Evolutionary conservation across 2,329 filamentous ascomycete species (phyloP).

Genomic region (Chrysosphaeria jannelii): DNA sequence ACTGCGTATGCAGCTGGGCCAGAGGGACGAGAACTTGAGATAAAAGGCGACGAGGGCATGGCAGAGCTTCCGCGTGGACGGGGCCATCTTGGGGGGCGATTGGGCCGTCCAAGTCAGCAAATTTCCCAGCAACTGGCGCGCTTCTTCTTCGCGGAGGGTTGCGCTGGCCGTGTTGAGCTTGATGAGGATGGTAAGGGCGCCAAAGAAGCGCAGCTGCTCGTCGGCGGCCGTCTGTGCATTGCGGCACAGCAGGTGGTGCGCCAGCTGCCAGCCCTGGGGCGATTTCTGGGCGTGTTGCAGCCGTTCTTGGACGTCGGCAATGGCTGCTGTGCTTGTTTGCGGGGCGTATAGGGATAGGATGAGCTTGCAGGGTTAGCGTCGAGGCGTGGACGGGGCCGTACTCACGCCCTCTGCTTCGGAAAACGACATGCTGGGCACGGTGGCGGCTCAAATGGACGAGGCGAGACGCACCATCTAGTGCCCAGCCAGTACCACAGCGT

Average conservation of each 20-base stretch:
- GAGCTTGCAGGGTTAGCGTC: slow-evolving; percentile 8
- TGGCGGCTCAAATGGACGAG: too few relatives aligned
- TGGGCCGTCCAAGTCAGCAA: slow-evolving; percentile 31
- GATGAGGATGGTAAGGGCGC: slow-evolving; percentile 70
- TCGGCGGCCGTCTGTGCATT: slow-evolving; percentile 19
- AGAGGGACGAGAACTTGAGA: slow-evolving; percentile 34
- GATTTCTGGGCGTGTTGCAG: slow-evolving; percentile 56
- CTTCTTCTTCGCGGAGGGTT: slow-evolving; percentile 23
- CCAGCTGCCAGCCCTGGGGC: slow-evolving; percentile 58
- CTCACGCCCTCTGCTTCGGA: too few relatives aligned
- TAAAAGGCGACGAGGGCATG: slow-evolving; percentile 52
- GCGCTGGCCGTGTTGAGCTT: slow-evolving; percentile 48
- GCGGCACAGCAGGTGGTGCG: slow-evolving; percentile 33
- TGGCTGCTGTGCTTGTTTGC: slow-evolving; percentile 13
- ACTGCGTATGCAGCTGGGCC: slow-evolving; percentile 33
- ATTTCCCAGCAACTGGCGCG: slow-evolving; percentile 25
- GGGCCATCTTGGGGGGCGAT: slow-evolving; percentile 18
- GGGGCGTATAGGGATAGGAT: slow-evolving; percentile 23
- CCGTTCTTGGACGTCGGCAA: slow-evolving; percentile 31
- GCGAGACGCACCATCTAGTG: too few relatives aligned
- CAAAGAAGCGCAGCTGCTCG: slow-evolving; percentile 67
- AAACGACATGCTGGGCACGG: too few relatives aligned
- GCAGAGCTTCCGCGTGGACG: slow-evolving; percentile 45
- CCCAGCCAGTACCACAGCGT: too few relatives aligned
- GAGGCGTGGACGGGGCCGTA: neutral